Percentiles rank a stretch among this genome's conserved stretches.
Evolutionary conservation across 2,329 filamentous ascomycete species (phyloP).

Genomic region (Fusarium fujikuroi): DNA sequence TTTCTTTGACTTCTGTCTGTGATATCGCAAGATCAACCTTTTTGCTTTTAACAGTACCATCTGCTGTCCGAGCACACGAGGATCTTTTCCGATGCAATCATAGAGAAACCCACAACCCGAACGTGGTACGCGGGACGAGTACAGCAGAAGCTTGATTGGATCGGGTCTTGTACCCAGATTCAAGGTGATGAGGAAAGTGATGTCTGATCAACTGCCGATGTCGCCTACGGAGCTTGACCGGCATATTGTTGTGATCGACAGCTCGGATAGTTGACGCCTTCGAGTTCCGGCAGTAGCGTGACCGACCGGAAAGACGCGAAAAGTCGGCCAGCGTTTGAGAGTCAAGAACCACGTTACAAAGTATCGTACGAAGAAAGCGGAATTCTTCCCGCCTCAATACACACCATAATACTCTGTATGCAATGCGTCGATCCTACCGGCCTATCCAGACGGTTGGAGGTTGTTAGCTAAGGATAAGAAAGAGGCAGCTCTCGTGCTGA

Average conservation of each 20-base stretch:
- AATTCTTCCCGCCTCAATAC: neutral
- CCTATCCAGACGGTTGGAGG: neutral
- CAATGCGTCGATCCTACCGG: neutral
- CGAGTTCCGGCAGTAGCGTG: conserved; percentile 19
- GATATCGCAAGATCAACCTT: conserved; percentile 9
- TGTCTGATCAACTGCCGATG: conserved; percentile 22
- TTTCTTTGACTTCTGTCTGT: neutral
- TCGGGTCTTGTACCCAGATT: neutral
- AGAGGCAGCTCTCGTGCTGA: neutral
- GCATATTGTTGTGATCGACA: conserved; percentile 26
- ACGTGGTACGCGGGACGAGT: neutral
- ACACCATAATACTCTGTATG: neutral
- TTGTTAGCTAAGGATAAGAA: neutral
- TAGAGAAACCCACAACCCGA: neutral
- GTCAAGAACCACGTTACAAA: neutral
- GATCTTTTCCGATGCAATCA: neutral
- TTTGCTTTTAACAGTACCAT: neutral
- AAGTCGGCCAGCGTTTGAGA: neutral
- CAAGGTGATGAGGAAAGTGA: neutral
- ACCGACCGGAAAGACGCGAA: neutral
- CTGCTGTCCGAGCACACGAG: conserved; percentile 10
- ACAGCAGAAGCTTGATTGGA: neutral
- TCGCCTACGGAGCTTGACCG: conserved; percentile 4
- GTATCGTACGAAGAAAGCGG: conserved; percentile 3
- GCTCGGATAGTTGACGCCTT: conserved; percentile 8